Evolutionary conservation across 2,329 filamentous ascomycete genomes (phyloP).

Genomic region (Aspergillus sojae): DNA sequence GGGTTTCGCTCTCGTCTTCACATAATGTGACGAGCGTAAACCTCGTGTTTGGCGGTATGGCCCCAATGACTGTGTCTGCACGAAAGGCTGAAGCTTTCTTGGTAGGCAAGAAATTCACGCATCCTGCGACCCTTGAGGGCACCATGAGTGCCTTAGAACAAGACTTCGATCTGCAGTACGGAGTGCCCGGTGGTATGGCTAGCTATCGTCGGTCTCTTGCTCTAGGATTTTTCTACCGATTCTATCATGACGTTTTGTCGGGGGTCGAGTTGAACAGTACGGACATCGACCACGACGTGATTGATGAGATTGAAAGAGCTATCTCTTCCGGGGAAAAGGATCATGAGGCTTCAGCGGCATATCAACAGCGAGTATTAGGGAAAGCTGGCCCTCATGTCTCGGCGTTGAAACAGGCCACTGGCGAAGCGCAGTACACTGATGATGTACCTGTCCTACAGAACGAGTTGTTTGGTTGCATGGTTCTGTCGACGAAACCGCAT

Average conservation of each 20-base stretch:
- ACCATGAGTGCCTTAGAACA: conserved; percentile 85
- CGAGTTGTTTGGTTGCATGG: conserved; percentile 84
- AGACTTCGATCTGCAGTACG: conserved; percentile 86
- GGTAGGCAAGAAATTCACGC: conserved; percentile 75
- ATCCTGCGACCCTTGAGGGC: conserved; percentile 82
- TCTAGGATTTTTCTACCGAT: conserved; percentile 93
- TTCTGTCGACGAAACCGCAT: conserved; percentile 84
- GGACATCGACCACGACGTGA: conserved; percentile 70
- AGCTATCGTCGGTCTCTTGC: conserved; percentile 91
- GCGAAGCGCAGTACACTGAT: conserved; percentile 94
- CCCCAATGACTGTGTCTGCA: conserved; percentile 84
- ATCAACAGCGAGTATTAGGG: conserved; percentile 80
- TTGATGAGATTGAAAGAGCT: conserved; percentile 81
- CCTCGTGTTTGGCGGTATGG: conserved; percentile 94
- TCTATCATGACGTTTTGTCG: conserved; percentile 85
- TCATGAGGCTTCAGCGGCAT: conserved; percentile 71
- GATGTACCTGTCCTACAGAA: conserved; percentile 87
- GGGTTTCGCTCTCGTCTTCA: conserved; percentile 69
- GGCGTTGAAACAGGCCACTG: conserved; percentile 89
- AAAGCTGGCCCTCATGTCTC: conserved; percentile 86
- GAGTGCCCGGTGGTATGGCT: conserved; percentile 96
- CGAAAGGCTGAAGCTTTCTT: conserved; percentile 76
- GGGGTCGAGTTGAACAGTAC: conserved; percentile 52
- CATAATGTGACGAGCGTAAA: conserved; percentile 74
- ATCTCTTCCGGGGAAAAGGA: conserved; percentile 83